Evolutionary conservation across 2,329 filamentous ascomycete genomes (phyloP).

Genomic region (Fusarium paranaense): DNA sequence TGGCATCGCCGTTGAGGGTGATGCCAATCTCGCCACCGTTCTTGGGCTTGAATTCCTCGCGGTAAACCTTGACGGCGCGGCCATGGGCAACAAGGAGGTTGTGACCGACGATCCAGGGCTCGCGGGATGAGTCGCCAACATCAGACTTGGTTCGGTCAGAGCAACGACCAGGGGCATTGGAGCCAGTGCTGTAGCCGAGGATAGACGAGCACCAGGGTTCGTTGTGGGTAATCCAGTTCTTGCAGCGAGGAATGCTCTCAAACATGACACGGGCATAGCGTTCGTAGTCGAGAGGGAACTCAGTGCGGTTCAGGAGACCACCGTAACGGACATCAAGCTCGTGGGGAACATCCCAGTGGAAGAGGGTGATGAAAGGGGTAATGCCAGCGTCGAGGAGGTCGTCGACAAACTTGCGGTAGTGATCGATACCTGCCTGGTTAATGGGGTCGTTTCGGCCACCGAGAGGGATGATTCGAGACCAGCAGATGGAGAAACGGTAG

Average conservation of each 20-base stretch:
- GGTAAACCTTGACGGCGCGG: constrained; percentile 82
- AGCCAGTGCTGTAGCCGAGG: constrained; percentile 81
- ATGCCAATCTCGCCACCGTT: constrained; percentile 85
- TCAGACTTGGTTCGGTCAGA: constrained; percentile 78
- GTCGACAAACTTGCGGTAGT: constrained; percentile 84
- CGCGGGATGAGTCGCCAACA: constrained; percentile 78
- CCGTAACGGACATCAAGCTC: constrained; percentile 83
- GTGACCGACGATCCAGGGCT: constrained; percentile 87
- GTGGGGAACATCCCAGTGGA: constrained; percentile 90
- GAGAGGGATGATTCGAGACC: constrained; percentile 87
- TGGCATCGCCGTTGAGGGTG: constrained; percentile 86
- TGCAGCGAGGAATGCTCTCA: constrained; percentile 79
- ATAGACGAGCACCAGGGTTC: constrained; percentile 89
- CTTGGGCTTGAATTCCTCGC: constrained; percentile 81
- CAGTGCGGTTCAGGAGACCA: constrained; percentile 81
- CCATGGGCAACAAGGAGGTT: constrained; percentile 84
- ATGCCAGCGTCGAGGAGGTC: constrained; percentile 82
- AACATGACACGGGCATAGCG: constrained; percentile 83
- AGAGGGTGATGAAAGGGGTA: constrained; percentile 83
- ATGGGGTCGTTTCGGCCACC: constrained; percentile 85
- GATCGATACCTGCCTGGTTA: constrained; percentile 81
- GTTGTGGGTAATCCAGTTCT: constrained; percentile 92
- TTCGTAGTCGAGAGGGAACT: constrained; percentile 86
- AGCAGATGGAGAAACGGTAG: constrained; percentile 89
- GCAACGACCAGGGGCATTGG: constrained; percentile 85